Base-by-base conservation (phyloP, 768 basidiomycete species). In the Mrakia frigida region DNA sequence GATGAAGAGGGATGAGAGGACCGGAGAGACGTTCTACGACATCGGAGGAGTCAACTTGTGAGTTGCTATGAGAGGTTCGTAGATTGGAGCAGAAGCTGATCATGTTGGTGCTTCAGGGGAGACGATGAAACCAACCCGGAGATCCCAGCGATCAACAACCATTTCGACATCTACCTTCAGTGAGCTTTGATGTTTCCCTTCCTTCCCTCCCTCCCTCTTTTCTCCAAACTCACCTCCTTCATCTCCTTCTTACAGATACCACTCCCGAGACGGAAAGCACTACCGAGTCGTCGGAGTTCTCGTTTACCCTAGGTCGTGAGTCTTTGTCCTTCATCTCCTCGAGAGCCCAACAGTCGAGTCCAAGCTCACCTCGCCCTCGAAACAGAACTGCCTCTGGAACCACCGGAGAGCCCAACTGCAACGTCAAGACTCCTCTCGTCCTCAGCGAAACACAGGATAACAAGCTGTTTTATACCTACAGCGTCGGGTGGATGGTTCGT, bases 231-330 rank as follows among this genome's bases (percentile, higher is more conserved):
- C 23, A 31, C 11, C 25, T 41, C 65, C 52, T 41, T n/a, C 52
- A 6, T 43, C n/a, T n/a, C 18, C 21, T 1, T 43, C 28, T 7
- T 74, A 61, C 78, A 95, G 93, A 80, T 96, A 96, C 81, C 96
- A 98, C 80, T 84, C 85, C 56, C 89, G 90, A 21, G 87, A 88
- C 53, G 85, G 88, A 13, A 87, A 86, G 31, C 86, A 90, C n/a
- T 90, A 89, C 82, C 89, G 96, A 52, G 89, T 98, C 3, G 96
- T 98, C 35, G 96, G 93, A 3, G 93, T 96, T 18, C 86, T 96
- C 39, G 93, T 98, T n/a, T 96, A 78, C 41, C 77, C 77, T 18
- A 53, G 67, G 21, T 78, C 77, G 76, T 77, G 25, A 43, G 76
- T 73, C 16, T 37, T 3, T n/a, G 16, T 31, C 60, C 28, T n/a